Evolutionary conservation across 2,329 filamentous ascomycete species (phyloP), one percentile per base, ranked within the genome.

Genomic region (Colletotrichum musae): DNA sequence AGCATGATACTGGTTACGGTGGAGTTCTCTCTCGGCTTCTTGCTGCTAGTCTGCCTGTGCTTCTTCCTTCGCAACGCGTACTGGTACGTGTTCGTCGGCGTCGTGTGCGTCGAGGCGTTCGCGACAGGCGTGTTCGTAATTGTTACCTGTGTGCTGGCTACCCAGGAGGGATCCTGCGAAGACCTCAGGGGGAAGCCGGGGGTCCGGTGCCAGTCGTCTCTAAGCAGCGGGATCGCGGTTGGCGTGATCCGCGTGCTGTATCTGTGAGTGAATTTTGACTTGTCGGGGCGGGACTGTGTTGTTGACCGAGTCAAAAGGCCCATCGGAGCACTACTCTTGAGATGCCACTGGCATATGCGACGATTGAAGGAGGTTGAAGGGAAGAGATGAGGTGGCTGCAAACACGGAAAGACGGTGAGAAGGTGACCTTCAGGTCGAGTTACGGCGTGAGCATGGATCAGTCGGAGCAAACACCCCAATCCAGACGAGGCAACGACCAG

Each of bases 241-340:
- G 62, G 62, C 21, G 56, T 52, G 9, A 28, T 21, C 26, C 50
- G 45, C 5, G 18, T 57, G 10, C 4, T 69, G 24, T 9, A 41
- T 48, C 43, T 60, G 66, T 60, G 26, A 69, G 41, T 58, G 4
- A 16, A 4, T n/a, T 15, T 21, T 48, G 24, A 26, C 7, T n/a
- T 16, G 10, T 5, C 41, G 52, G 28, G 6, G 24, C n/a, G 41
- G 21, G 15, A 21, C 4, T 39, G 39, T 51, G 24, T 36, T 56
- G 13, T 52, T 32, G 13, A 16, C 26, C 3, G 26, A 9, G 5
- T 50, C 32, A 7, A 36, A 36, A 52, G 61, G 5, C 61, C 54
- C 16, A 13, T 56, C 12, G 36, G 48, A 24, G 5, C 24, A 2
- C 3, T 48, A 6, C 45, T 59, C 9, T 4, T 41, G 18, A 45